Percentiles rank a stretch among this genome's conserved stretches.
Conservation (phyloP, 164 flowering plant genomes). For the Vitis riparia region DNA sequence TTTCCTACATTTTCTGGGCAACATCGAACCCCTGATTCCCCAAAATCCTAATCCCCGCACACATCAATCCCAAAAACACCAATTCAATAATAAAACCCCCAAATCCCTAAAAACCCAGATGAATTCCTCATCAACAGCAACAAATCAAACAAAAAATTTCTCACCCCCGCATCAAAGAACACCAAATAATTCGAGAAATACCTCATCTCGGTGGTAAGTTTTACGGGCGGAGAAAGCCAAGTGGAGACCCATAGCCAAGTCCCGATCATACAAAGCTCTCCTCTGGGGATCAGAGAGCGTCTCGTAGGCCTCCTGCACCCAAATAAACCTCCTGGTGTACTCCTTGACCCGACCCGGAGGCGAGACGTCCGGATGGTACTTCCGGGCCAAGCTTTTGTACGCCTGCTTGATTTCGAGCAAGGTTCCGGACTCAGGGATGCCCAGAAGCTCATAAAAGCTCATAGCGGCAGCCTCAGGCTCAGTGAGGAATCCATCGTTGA, state of each 20-base stretch:
- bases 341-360: conserved; percentile 82
- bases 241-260: conserved; percentile 61
- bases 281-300: conserved; percentile 74
- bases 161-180: neutral
- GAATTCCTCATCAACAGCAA: too few species aligned
- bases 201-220: conserved; percentile 41
- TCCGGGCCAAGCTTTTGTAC: conserved; percentile 76
- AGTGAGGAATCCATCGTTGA: conserved; percentile 17
- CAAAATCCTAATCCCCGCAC: too few species aligned
- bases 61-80: neutral
- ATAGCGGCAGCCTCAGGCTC: neutral
- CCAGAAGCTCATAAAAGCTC: conserved; percentile 78
- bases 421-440: conserved; percentile 58
- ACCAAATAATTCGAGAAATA: conserved; percentile 12
- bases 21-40: too few species aligned
- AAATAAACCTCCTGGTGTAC: conserved; percentile 70
- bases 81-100: neutral
- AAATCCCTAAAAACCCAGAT: neutral
- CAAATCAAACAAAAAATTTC: neutral
- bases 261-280: conserved; percentile 72
- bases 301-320: conserved; percentile 93
- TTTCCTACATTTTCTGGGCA: too few species aligned
- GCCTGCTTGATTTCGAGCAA: conserved; percentile 76
- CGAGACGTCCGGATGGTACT: conserved; percentile 93
- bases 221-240: conserved; percentile 69